Evolutionary conservation across 805 yeast species (phyloP).

Genomic region (Starmerella sirachaensis): DNA sequence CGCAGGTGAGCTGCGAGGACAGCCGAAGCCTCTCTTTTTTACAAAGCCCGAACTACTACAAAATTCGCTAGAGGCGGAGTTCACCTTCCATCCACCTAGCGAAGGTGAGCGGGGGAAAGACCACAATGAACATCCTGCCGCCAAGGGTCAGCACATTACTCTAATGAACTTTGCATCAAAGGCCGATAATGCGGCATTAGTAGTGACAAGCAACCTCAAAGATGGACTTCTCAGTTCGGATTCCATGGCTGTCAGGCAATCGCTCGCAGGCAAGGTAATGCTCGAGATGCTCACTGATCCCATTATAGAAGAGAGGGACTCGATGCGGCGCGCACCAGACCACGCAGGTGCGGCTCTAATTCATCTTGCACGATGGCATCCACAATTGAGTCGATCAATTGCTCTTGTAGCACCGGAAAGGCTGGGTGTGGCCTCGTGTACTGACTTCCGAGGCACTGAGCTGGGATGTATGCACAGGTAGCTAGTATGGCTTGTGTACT

Average conservation of each 20-base stretch:
- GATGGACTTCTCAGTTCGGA: constrained; percentile 2
- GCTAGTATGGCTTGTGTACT: no score
- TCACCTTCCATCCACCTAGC: neutral
- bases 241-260: constrained; percentile 3
- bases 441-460: no score
- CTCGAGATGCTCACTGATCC: constrained; percentile 10
- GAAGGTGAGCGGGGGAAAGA: no score
- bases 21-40: no score
- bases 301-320: constrained; percentile 5
- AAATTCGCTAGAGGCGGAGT: neutral
- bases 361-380: constrained; percentile 14
- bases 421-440: constrained; percentile 6
- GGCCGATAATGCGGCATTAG: neutral
- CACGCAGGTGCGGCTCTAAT: constrained; percentile 13
- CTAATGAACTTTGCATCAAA: constrained; percentile 2
- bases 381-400: constrained; percentile 2
- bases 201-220: constrained; percentile 2
- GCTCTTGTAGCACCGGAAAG: constrained; percentile 8
- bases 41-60: no score
- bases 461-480: no score
- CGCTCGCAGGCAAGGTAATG: constrained; percentile 2
- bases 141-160: neutral
- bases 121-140: neutral
- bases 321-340: constrained; percentile 2
- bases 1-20: no score